Base-by-base conservation (phyloP, 1,284 basidiomycete genomes). In the Ustilago cynodontis region DNA sequence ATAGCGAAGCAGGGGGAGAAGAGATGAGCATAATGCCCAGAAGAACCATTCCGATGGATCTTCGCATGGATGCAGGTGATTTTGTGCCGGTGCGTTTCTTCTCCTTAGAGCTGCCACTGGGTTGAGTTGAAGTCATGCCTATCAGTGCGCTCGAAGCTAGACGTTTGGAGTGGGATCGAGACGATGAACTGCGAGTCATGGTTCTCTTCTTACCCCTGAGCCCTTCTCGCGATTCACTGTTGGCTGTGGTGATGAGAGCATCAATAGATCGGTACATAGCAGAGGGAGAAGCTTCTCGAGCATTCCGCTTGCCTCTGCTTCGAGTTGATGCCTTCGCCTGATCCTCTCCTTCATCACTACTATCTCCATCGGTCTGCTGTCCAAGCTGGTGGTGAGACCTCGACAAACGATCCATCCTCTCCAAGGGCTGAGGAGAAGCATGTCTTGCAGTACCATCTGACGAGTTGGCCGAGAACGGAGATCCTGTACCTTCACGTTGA, bases 341-440 rank as follows among this genome's bases (percentile, higher is more conserved):
- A 4, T 18, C 37, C 2, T 59, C 45, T 3, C 39, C 64, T 18
- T 55, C 52, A 18, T 62, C 60, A 14, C 24, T 28, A 56, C 51
- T 49, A 18, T 39, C 26, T 1, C 35, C 50, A 6, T 31, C 1
- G 3, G 47, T 39, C 16, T 57, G 57, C 24, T 50, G 53, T 8
- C 64, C 72, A n/a, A 75, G 65, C 33, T 67, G 60, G 31, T 65
- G 64, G n/a, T 70, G 72, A n/a, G 72, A 75, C 57, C 49, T 45
- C 10, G 60, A 50, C 63, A 64, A 54, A 7, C 59, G n/a, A 16
- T 65, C 29, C 10, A 31, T 10, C 24, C 26, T n/a, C 51, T 18
- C 54, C 3, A 45, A 13, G 5, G 64, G 45, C 1, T 66, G 56
- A 3, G 65, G 60, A 45, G 70, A 64, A 4, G 59, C 62, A 18